phyloP scores from a whole-genome alignment of 495 filamentous ascomycete genomes.

The Xylaria acuta region DNA sequence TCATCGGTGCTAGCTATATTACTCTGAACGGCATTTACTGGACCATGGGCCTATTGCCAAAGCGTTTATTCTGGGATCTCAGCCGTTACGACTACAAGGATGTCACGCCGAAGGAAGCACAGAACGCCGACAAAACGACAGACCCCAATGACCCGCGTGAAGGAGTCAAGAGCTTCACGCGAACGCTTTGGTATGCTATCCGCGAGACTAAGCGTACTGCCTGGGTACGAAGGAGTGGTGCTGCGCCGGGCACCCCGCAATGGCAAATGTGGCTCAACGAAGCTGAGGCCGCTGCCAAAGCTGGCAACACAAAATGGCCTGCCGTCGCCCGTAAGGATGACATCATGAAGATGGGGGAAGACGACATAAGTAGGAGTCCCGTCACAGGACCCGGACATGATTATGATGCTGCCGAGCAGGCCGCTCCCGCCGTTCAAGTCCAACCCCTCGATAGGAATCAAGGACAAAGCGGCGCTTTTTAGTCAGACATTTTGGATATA shows the following conservation, averaged over 20 bases:
- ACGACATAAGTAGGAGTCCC: constrained; percentile 23
- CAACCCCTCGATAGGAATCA: constrained; percentile 30
- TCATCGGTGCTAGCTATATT: constrained; percentile 63
- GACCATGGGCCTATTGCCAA: constrained; percentile 57
- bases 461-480: constrained; percentile 33
- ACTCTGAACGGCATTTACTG: constrained; percentile 67
- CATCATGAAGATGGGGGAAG: constrained; percentile 50
- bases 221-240: constrained; percentile 56
- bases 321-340: constrained; percentile 56
- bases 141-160: constrained; percentile 39
- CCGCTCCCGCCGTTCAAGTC: constrained; percentile 38
- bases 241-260: constrained; percentile 55
- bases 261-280: constrained; percentile 61
- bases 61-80: constrained; percentile 58
- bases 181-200: constrained; percentile 64
- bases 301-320: constrained; percentile 46
- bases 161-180: constrained; percentile 52
- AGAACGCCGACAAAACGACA: constrained; percentile 38
- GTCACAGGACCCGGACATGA: constrained; percentile 9
- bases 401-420: constrained; percentile 41
- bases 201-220: constrained; percentile 55
- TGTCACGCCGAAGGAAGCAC: constrained; percentile 46
- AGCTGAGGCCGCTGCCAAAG: constrained; percentile 48
- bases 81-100: constrained; percentile 48
- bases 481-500: background rate